Conservation (phyloP, 495 filamentous ascomycete genomes). For the Trichoderma parareesei region DNA sequence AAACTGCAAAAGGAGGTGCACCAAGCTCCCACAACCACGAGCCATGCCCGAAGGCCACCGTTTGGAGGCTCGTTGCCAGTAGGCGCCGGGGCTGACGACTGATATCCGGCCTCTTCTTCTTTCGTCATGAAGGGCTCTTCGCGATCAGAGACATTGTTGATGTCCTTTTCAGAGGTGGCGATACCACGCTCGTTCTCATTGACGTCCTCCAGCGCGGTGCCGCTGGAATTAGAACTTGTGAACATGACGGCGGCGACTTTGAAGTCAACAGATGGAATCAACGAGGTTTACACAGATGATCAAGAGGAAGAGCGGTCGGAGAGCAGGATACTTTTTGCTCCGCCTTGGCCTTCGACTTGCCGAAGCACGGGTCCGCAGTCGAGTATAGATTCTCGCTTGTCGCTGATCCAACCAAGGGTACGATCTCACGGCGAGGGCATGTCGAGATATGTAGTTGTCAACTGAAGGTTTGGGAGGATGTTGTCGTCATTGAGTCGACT, state of each 20-base stretch:
- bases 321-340: not conserved
- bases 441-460: not conserved
- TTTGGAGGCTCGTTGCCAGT: constrained; percentile 19
- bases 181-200: not conserved
- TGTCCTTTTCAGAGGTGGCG: not conserved
- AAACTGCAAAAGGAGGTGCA: constrained; percentile 28
- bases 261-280: not conserved
- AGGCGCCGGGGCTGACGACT: not conserved
- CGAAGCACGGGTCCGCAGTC: too few relatives aligned
- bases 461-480: too few relatives aligned
- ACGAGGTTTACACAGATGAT: not conserved
- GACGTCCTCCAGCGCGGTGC: not conserved
- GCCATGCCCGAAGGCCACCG: constrained; percentile 30
- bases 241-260: constrained; percentile 1
- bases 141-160: not conserved
- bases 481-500: too few relatives aligned
- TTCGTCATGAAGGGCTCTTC: not conserved
- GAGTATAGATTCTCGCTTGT: too few relatives aligned
- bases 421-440: not conserved
- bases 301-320: not conserved
- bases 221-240: not conserved
- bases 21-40: constrained; percentile 29
- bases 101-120: not conserved
- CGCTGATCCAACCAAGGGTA: not conserved
- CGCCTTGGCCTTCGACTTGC: too few relatives aligned